Conservation (phyloP, 2,329 filamentous ascomycete species). For the Aureobasidium leucospermi region DNA sequence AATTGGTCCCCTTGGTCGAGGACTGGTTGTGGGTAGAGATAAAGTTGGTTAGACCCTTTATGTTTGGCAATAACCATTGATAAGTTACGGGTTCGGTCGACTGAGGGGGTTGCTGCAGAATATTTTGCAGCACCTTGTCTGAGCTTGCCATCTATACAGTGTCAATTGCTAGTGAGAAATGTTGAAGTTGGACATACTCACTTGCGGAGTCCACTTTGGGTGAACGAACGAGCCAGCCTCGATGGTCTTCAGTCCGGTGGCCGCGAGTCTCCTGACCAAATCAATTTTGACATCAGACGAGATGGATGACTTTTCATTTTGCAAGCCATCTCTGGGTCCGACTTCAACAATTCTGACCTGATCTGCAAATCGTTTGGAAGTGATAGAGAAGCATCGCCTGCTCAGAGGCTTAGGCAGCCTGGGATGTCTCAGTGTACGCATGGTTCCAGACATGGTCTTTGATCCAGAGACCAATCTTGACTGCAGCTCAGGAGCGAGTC, state of each 20-base stretch:
- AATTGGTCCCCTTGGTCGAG: constrained; percentile 35
- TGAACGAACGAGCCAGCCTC: constrained; percentile 78
- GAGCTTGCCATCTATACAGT: constrained; percentile 66
- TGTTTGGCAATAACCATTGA: constrained; percentile 74
- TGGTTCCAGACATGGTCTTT: not conserved
- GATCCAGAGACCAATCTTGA: too few relatives aligned
- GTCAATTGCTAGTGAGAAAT: not conserved
- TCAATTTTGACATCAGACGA: constrained; percentile 67
- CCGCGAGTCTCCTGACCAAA: constrained; percentile 61
- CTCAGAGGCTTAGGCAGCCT: not conserved
- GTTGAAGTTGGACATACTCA: constrained; percentile 25
- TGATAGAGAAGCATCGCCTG: constrained; percentile 20
- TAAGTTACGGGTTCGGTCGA: constrained; percentile 57
- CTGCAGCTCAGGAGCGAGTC: too few relatives aligned
- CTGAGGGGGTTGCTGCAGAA: constrained; percentile 51
- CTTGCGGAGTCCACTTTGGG: constrained; percentile 79
- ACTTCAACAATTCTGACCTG: constrained; percentile 66
- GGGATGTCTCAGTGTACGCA: not conserved
- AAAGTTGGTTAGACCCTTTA: constrained; percentile 62
- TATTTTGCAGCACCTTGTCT: constrained; percentile 62
- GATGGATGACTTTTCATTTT: constrained; percentile 72
- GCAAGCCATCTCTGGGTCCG: constrained; percentile 76
- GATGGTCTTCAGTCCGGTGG: constrained; percentile 63
- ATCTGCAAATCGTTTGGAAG: constrained; percentile 26
- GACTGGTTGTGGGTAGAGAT: constrained; percentile 41